phyloP scores from a whole-genome alignment of 306 rosid species.

The Macrotyloma uniflorum region DNA sequence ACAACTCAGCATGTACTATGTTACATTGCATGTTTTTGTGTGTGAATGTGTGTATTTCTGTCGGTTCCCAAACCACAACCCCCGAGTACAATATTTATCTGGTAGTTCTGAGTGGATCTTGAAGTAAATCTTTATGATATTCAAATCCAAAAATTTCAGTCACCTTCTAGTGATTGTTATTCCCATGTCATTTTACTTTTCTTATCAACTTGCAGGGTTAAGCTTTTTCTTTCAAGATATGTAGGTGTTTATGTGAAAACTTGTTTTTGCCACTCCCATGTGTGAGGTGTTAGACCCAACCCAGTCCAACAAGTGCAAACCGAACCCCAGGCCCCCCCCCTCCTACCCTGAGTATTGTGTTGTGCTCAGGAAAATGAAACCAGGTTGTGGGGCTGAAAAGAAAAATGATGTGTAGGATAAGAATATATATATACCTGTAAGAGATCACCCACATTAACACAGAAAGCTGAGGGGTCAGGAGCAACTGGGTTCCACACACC shows the following conservation, averaged over 20 bases:
- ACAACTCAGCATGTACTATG: neutral
- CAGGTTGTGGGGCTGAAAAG: constrained; percentile 25
- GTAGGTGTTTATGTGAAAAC: no score
- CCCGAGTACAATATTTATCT: neutral
- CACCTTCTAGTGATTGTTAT: constrained; percentile 4
- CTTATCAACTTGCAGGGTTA: no score
- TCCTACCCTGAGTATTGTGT: neutral
- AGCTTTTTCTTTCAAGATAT: neutral
- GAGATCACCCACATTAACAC: constrained; percentile 79
- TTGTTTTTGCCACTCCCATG: neutral
- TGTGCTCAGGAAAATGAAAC: constrained; percentile 6
- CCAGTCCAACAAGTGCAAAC: neutral
- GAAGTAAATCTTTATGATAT: neutral
- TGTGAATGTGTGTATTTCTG: neutral
- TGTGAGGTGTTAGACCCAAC: neutral
- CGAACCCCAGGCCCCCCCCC: neutral
- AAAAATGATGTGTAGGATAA: neutral
- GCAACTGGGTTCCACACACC: constrained; percentile 75
- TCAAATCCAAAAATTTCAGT: neutral
- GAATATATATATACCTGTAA: constrained; percentile 56
- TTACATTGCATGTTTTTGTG: neutral
- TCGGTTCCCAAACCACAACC: neutral
- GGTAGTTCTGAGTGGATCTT: neutral
- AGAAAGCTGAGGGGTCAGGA: constrained; percentile 71
- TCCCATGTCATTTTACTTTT: constrained; percentile 21